Percentiles rank a stretch among this genome's conserved stretches.
Evolutionary conservation across 1,284 basidiomycete genomes (phyloP).

Genomic region (Nidula niveotomentosa): DNA sequence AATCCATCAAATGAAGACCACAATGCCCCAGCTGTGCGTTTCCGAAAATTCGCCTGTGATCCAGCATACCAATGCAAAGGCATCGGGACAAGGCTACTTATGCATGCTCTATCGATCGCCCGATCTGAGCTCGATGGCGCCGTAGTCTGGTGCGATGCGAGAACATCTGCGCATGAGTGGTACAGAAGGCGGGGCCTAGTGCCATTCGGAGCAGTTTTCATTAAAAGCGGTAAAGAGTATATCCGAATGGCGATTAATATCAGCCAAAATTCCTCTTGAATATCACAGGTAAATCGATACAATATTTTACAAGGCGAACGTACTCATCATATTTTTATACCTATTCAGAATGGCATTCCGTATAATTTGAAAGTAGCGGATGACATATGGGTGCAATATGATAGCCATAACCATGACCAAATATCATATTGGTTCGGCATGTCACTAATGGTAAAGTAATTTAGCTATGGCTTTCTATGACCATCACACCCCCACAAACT

Average conservation of each 20-base stretch:
- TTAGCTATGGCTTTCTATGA: too few relatives aligned
- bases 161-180: slow-evolving; percentile 44
- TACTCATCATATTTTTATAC: not conserved
- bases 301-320: not conserved
- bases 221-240: slow-evolving; percentile 53
- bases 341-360: not conserved
- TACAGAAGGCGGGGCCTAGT: slow-evolving; percentile 52
- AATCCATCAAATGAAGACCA: not conserved
- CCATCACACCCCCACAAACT: too few relatives aligned
- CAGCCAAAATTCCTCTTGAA: slow-evolving; percentile 1
- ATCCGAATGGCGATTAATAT: slow-evolving; percentile 45
- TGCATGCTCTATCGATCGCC: slow-evolving; percentile 36
- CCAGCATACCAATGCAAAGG: slow-evolving; percentile 42
- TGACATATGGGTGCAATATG: not conserved
- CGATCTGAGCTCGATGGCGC: slow-evolving; percentile 32
- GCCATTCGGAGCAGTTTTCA: slow-evolving; percentile 48
- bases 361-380: not conserved
- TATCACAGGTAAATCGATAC: not conserved
- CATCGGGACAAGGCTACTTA: slow-evolving; percentile 49
- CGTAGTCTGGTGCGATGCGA: slow-evolving; percentile 59
- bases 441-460: too few relatives aligned
- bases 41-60: slow-evolving; percentile 62
- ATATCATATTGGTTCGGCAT: not conserved
- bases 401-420: not conserved
- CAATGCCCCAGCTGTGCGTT: slow-evolving; percentile 32